Evolutionary conservation across 2,329 filamentous ascomycete species (phyloP).

Genomic region (Colletotrichum spaethianum): DNA sequence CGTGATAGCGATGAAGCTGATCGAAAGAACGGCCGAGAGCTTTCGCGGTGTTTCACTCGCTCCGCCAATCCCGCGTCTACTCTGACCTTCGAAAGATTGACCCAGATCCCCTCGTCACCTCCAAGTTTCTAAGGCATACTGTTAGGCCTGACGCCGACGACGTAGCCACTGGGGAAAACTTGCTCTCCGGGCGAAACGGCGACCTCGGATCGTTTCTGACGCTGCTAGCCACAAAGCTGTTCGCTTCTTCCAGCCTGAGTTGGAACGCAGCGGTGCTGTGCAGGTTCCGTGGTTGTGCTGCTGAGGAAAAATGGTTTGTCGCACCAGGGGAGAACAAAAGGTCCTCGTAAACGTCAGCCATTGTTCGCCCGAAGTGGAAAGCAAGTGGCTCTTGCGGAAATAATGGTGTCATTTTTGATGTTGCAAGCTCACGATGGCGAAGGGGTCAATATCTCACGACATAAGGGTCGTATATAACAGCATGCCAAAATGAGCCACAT

Average conservation of each 20-base stretch:
- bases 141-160: background rate
- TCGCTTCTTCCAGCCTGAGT: background rate
- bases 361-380: background rate
- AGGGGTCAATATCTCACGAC: background rate
- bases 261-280: background rate
- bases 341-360: background rate
- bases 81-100: background rate
- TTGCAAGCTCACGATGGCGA: background rate
- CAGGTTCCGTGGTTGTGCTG: background rate
- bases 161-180: background rate
- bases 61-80: background rate
- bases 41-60: background rate
- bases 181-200: conserved; percentile 8
- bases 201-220: background rate
- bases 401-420: background rate
- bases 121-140: conserved; percentile 6
- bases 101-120: background rate
- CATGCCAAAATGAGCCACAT: background rate
- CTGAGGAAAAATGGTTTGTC: background rate
- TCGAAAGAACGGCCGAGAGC: background rate
- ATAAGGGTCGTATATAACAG: background rate
- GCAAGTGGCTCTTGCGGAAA: background rate
- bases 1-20: background rate
- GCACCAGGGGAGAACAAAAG: background rate
- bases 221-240: background rate